Conservation (phyloP, 1,139 yeast species). For the Yamadazyma triangularis region DNA sequence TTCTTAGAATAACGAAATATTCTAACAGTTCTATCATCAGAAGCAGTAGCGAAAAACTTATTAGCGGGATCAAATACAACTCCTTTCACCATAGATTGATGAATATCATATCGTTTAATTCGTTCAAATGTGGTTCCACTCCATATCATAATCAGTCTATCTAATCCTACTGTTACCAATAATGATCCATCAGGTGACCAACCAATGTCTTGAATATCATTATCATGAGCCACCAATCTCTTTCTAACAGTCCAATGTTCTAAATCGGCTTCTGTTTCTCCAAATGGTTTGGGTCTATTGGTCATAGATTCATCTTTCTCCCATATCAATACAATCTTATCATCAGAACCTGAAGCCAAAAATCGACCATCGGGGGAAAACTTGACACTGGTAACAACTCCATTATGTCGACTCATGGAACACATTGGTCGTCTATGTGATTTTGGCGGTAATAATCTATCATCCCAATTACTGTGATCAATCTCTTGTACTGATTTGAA, state of each 20-base stretch:
- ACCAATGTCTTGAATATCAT: slow-evolving; percentile 94
- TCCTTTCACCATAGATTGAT: slow-evolving; percentile 94
- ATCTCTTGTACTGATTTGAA: slow-evolving; percentile 13
- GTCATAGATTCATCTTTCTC: slow-evolving; percentile 69
- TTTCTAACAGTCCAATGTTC: slow-evolving; percentile 95
- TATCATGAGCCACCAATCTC: slow-evolving; percentile 91
- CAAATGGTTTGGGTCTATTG: slow-evolving; percentile 41
- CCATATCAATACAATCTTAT: slow-evolving; percentile 87
- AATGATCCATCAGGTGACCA: slow-evolving; percentile 96
- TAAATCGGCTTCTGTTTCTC: slow-evolving; percentile 56
- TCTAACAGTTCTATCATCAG: slow-evolving; percentile 89
- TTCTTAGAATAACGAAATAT: slow-evolving; percentile 78
- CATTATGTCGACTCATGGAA: slow-evolving; percentile 82
- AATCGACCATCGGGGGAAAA: slow-evolving; percentile 91
- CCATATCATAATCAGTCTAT: slow-evolving; percentile 90
- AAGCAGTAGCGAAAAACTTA: slow-evolving; percentile 93
- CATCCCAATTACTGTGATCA: slow-evolving; percentile 6
- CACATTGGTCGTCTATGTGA: slow-evolving; percentile 57
- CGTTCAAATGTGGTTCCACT: slow-evolving; percentile 89
- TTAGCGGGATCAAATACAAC: slow-evolving; percentile 97
- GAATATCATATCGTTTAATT: slow-evolving; percentile 83
- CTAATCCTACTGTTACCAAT: slow-evolving; percentile 89
- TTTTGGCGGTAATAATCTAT: slow-evolving; percentile 24
- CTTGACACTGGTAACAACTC: slow-evolving; percentile 90
- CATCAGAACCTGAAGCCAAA: slow-evolving; percentile 93